Evolutionary conservation across 768 basidiomycete species (phyloP).

Genomic region (Stropharia rugosoannulata): DNA sequence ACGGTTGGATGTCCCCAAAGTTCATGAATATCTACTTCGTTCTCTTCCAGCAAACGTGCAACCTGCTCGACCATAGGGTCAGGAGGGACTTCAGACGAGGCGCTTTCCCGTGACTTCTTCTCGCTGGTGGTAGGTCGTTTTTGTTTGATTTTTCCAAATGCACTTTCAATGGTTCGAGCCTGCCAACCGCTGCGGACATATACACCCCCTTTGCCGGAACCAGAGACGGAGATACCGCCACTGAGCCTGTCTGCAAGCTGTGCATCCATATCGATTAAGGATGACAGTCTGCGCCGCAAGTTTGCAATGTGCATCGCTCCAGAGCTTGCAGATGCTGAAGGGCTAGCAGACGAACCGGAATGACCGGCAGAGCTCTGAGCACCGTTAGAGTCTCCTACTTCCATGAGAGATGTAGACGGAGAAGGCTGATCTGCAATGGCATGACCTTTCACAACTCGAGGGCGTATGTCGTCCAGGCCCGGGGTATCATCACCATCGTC

Average conservation of each 20-base stretch:
- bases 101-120: constrained; percentile 31
- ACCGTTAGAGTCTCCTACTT: constrained; percentile 17
- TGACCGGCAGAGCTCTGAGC: constrained; percentile 26
- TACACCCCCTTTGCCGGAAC: constrained; percentile 74
- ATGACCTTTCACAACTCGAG: constrained; percentile 25
- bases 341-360: constrained; percentile 24
- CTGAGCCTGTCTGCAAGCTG: constrained; percentile 71
- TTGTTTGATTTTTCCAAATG: constrained; percentile 38
- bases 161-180: constrained; percentile 59
- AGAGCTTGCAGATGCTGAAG: constrained; percentile 23
- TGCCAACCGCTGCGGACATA: constrained; percentile 86
- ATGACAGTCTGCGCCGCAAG: constrained; percentile 58
- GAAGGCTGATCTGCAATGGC: constrained; percentile 39
- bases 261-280: constrained; percentile 59
- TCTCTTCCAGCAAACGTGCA: constrained; percentile 54
- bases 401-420: constrained; percentile 37
- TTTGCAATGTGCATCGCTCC: constrained; percentile 45
- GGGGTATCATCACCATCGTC: constrained; percentile 42
- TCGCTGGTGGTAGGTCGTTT: constrained; percentile 31
- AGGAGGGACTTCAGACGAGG: constrained; percentile 33
- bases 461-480: constrained; percentile 27
- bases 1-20: constrained; percentile 78
- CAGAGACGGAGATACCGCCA: constrained; percentile 70
- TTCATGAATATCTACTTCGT: constrained; percentile 63
- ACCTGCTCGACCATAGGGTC: constrained; percentile 64